Evolutionary conservation across 2,329 filamentous ascomycete species (phyloP), one percentile per base, ranked within the genome.

Genomic region (Trichoderma aggressivum): DNA sequence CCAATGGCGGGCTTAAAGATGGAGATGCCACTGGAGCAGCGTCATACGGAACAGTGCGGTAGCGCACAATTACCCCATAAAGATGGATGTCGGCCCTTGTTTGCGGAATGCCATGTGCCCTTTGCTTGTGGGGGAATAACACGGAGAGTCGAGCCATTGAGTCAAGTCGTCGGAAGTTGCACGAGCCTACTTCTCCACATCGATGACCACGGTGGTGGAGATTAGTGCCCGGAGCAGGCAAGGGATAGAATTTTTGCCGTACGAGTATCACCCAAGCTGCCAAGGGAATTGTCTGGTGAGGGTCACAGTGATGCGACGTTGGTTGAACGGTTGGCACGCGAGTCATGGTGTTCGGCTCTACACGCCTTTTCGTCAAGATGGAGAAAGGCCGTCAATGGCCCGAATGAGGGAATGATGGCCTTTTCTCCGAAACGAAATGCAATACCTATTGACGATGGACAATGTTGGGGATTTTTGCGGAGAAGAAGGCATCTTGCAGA

Each of bases 331-430:
- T 32, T 36, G 24, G 10, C 21, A 12, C 55, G 28, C 65, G 65
- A 68, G 65, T 68, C 65, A 68, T 68, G 21, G n/a, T 5, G 18
- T 26, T 34, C 36, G n/a, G 28, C 21, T 55, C n/a, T 36, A 7
- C 28, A 53, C 28, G 28, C 16, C 28, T 39, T 55, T 53, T 88
- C 11, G 5, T 14, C 21, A 14, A 7, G 47, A 24, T 53, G 47
- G 47, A 53, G n/a, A 53, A 12, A 14, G 21, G 47, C n/a, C 43
- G 43, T 53, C n/a, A 11, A 53, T 50, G 11, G 30, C 28, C 32
- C 21, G 28, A 53, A 18, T 32, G 4, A 26, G 61, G 43, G 18
- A 53, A 53, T 64, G 61, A 64, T 34, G 39, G 14, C 7, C 61
- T 53, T 39, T 50, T 50, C 63, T 56, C 50, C 30, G 30, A 66